phyloP scores from a whole-genome alignment of 1,284 basidiomycete genomes.

The Cutaneotrichosporon sp. region DNA sequence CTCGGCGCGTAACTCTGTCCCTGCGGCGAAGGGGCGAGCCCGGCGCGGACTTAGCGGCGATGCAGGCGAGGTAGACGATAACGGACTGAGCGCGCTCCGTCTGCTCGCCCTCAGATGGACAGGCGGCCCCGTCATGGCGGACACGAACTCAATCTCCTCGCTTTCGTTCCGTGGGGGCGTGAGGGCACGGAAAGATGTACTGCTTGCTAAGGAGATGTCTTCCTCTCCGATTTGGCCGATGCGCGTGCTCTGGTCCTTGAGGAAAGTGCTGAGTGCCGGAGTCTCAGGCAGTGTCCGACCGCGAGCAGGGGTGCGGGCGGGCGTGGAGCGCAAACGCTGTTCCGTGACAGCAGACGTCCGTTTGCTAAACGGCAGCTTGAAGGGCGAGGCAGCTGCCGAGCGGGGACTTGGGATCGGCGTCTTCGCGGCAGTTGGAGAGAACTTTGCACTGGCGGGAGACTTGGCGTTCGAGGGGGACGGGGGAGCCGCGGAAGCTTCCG shows the following conservation, averaged over 20 bases:
- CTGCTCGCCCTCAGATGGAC: not conserved
- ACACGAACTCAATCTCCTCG: not conserved
- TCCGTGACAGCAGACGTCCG: not conserved
- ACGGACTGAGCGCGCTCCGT: not conserved
- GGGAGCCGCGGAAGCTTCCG: not conserved
- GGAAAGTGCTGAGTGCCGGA: constrained; percentile 8
- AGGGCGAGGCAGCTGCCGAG: not conserved
- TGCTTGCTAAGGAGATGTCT: constrained; percentile 12
- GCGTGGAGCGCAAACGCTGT: not conserved
- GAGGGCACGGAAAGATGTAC: constrained; percentile 9
- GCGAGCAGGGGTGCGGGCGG: not conserved
- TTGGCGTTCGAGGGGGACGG: too few species aligned
- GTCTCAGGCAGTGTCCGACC: constrained; percentile 8
- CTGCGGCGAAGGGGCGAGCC: not conserved
- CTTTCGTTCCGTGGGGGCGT: constrained; percentile 7
- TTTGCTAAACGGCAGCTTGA: not conserved
- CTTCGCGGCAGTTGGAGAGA: not conserved
- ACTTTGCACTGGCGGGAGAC: too few species aligned
- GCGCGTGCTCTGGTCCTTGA: constrained; percentile 2
- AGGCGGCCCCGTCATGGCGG: not conserved
- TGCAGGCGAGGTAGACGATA: not conserved
- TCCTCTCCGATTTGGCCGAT: constrained; percentile 6
- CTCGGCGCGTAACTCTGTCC: constrained; percentile 2
- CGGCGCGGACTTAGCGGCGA: not conserved
- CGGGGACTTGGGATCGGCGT: not conserved